These are phyloP conservation scores for Fusarium sp. DNA, from an alignment of 2,329 filamentous ascomycete species.

Conservation along the genomic window DNA sequence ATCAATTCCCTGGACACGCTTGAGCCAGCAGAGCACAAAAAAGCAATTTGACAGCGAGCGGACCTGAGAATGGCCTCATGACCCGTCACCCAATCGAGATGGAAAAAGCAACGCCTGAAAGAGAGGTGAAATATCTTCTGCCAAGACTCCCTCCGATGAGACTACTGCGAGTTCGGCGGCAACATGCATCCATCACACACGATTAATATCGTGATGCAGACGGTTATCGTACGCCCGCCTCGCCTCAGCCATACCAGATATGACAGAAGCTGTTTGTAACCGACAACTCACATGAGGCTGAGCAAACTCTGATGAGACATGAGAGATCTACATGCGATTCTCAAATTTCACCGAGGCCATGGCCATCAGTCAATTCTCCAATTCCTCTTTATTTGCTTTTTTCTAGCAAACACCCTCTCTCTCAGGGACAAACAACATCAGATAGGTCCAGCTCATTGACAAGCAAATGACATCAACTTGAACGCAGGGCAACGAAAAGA, in stretches of 20 bases:
- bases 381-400: background rate
- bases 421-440: background rate
- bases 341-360: background rate
- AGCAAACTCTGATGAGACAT: background rate
- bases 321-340: constrained; percentile 12
- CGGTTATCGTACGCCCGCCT: background rate
- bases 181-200: background rate
- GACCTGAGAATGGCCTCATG: no score
- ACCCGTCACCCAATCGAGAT: no score
- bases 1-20: no score
- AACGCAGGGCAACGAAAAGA: constrained; percentile 1
- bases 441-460: background rate
- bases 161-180: constrained; percentile 10
- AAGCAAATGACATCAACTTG: constrained; percentile 7
- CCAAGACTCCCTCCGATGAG: constrained; percentile 4
- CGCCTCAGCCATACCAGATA: background rate
- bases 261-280: background rate
- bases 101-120: no score
- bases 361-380: background rate
- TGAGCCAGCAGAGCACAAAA: background rate
- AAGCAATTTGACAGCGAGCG: background rate
- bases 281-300: constrained; percentile 23
- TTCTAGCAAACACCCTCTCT: background rate
- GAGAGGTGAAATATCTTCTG: background rate
- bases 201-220: constrained; percentile 12